Percentiles rank a stretch among this genome's conserved stretches.
These are phyloP conservation scores for Hippophae tibetana DNA, from an alignment of 306 rosid species.

Conservation along the genomic window DNA sequence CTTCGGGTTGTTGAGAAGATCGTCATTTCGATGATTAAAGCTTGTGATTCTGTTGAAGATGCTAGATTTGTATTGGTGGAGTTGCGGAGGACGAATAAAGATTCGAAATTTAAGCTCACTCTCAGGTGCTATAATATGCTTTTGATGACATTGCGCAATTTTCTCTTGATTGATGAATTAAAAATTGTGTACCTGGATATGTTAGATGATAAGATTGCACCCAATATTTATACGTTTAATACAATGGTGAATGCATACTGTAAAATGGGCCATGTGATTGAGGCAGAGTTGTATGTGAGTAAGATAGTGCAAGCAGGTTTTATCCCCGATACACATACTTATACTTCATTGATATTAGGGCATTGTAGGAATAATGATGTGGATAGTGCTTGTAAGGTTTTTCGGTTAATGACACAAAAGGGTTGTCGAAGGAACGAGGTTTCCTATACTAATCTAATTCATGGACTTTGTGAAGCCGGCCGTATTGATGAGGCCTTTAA, in stretches of 20 bases:
- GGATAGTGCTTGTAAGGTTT: conserved; percentile 38
- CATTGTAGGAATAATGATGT: conserved; percentile 49
- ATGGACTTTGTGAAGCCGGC: conserved; percentile 56
- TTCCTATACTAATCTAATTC: conserved; percentile 49
- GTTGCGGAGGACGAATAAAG: conserved; percentile 36
- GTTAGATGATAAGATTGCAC: conserved; percentile 36
- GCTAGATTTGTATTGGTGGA: conserved; percentile 33
- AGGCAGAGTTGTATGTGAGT: conserved; percentile 33
- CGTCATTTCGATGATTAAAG: conserved; percentile 52
- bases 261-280: conserved; percentile 53
- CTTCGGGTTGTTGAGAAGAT: conserved; percentile 49
- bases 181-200: conserved; percentile 40
- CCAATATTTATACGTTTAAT: conserved; percentile 48
- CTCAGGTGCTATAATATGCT: conserved; percentile 57
- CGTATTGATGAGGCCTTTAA: conserved; percentile 38
- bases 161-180: conserved; percentile 47
- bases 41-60: conserved; percentile 30
- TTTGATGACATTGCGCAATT: conserved; percentile 40
- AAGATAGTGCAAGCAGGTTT: conserved; percentile 45
- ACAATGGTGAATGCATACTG: conserved; percentile 64
- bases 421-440: conserved; percentile 54
- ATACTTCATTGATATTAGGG: conserved; percentile 71
- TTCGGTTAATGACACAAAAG: conserved; percentile 39
- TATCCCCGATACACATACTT: conserved; percentile 48
- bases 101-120: conserved; percentile 35